Evolutionary conservation across 2,329 filamentous ascomycete species (phyloP).

Genomic region (Clarireedia sp.): DNA sequence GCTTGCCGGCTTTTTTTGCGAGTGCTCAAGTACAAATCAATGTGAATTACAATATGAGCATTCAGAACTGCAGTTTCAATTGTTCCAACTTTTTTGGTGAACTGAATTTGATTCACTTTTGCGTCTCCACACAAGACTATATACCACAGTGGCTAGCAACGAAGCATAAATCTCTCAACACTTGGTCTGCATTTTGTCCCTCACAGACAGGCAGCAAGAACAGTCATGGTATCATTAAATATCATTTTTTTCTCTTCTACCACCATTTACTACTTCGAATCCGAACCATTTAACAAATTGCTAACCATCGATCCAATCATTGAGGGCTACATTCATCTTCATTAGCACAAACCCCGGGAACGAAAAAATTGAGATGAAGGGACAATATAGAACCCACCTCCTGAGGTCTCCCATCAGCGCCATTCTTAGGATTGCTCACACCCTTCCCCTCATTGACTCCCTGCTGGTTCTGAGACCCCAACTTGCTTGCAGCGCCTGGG

Average conservation of each 20-base stretch:
- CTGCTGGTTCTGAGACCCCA: conserved; percentile 17
- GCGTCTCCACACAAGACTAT: no score
- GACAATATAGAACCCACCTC: conserved; percentile 11
- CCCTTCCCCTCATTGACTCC: conserved; percentile 9
- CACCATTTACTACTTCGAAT: conserved; percentile 12
- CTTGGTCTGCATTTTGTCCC: no score
- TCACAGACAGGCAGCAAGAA: no score
- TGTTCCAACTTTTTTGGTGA: not conserved
- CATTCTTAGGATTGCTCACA: conserved; percentile 17
- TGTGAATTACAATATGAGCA: not conserved
- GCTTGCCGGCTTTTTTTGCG: conserved; percentile 57
- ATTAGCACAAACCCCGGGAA: not conserved
- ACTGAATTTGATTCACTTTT: not conserved
- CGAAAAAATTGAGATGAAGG: not conserved
- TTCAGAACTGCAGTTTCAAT: not conserved
- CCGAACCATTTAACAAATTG: conserved; percentile 19
- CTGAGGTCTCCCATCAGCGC: conserved; percentile 11
- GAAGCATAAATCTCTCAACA: no score
- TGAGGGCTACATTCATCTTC: conserved; percentile 7
- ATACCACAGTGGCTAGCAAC: no score
- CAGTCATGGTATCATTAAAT: no score
- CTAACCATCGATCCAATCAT: conserved; percentile 19
- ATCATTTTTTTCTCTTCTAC: no score
- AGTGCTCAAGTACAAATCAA: conserved; percentile 9
- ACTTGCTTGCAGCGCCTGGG: conserved; percentile 14